phyloP scores from a whole-genome alignment of 2,329 filamentous ascomycete species.

The Rhytidhysteron rufulum region DNA sequence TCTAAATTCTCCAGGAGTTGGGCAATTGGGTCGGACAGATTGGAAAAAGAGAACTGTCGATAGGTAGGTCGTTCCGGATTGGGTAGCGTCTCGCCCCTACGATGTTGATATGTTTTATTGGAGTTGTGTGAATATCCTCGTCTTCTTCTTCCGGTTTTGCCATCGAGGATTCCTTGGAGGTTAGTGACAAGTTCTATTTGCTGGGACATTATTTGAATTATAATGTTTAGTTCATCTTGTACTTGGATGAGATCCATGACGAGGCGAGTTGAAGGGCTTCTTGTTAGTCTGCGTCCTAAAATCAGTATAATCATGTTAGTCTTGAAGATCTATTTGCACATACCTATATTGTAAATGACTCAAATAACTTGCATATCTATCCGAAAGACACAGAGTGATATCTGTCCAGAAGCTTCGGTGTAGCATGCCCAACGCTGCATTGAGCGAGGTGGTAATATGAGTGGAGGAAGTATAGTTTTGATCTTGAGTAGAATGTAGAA shows the following conservation, averaged over 20 bases:
- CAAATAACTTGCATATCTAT: constrained; percentile 41
- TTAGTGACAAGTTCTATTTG: constrained; percentile 36
- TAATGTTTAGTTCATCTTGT: constrained; percentile 43
- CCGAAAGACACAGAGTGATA: constrained; percentile 37
- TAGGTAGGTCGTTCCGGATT: constrained; percentile 29
- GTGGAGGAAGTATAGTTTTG: constrained; percentile 37
- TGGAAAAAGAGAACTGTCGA: constrained; percentile 35
- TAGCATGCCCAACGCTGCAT: constrained; percentile 41
- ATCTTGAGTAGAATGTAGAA: constrained; percentile 26
- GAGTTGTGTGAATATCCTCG: constrained; percentile 9
- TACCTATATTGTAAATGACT: constrained; percentile 42
- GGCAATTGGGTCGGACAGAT: constrained; percentile 32
- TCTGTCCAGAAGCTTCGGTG: constrained; percentile 43
- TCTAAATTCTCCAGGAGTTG: constrained; percentile 40
- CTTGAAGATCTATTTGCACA: too few species aligned
- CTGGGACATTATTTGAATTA: constrained; percentile 42
- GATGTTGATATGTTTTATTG: constrained; percentile 10
- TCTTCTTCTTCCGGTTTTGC: constrained; percentile 5
- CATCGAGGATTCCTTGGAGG: constrained; percentile 18
- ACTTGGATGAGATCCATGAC: constrained; percentile 44
- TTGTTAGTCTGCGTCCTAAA: too few species aligned
- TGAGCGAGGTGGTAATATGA: constrained; percentile 36
- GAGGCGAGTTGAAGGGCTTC: constrained; percentile 40
- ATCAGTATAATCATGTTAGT: too few species aligned
- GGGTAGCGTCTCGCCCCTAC: constrained; percentile 13